phyloP scores from a whole-genome alignment of 1,284 basidiomycete species.

The Malassezia pachydermatis region DNA sequence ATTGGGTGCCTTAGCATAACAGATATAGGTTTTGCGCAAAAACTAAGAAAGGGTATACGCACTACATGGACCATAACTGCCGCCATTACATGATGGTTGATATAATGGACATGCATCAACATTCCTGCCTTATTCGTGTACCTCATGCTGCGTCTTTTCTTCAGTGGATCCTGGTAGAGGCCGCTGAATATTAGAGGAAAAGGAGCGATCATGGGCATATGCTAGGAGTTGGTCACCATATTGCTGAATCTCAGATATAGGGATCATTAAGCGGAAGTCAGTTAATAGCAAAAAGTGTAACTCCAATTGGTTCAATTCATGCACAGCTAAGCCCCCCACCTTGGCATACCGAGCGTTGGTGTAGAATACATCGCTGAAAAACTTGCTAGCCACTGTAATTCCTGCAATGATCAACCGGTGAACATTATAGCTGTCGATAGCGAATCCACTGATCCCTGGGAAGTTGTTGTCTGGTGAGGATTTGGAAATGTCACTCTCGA shows the following conservation, averaged over 20 bases:
- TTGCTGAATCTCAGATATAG: slow-evolving; percentile 79
- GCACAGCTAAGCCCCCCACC: slow-evolving; percentile 85
- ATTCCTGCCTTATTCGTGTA: too few relatives aligned
- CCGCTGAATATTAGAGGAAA: background rate
- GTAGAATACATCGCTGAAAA: slow-evolving; percentile 97
- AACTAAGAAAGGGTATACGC: too few relatives aligned
- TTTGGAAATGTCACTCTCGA: too few relatives aligned
- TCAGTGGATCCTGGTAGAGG: too few relatives aligned
- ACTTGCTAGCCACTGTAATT: slow-evolving; percentile 94
- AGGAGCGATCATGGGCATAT: slow-evolving; percentile 41
- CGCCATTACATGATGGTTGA: too few relatives aligned
- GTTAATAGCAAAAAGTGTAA: slow-evolving; percentile 92
- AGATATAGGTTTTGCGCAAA: too few relatives aligned
- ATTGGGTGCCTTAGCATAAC: too few relatives aligned
- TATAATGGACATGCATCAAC: too few relatives aligned
- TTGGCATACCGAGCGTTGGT: slow-evolving; percentile 99
- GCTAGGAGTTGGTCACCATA: slow-evolving; percentile 76
- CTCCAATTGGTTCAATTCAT: slow-evolving; percentile 91
- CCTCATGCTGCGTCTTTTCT: too few relatives aligned
- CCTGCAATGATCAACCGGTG: slow-evolving; percentile 93
- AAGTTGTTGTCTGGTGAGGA: background rate
- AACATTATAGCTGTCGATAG: slow-evolving; percentile 94
- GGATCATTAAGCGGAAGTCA: slow-evolving; percentile 82
- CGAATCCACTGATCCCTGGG: slow-evolving; percentile 58
- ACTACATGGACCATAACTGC: too few relatives aligned